Percentiles rank a stretch among this genome's conserved stretches.
These are phyloP conservation scores for Neospermospora avenae DNA, from an alignment of 2,329 filamentous ascomycete species.

Conservation along the genomic window DNA sequence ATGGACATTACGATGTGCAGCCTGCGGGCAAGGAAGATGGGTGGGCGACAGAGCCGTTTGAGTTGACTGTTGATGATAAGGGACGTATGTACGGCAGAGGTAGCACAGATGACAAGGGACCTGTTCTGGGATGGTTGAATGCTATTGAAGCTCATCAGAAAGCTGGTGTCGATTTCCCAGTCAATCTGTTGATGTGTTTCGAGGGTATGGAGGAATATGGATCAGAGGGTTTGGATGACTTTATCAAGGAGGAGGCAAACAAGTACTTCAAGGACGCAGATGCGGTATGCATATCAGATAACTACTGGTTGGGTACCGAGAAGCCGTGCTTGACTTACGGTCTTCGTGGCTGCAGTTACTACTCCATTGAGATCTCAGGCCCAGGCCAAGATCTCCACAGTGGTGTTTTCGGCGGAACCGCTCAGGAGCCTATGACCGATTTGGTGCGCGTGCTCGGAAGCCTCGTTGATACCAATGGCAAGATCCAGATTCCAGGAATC, in stretches of 20 bases:
- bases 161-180: constrained; percentile 88
- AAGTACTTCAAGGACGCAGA: constrained; percentile 95
- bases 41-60: constrained; percentile 94
- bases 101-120: constrained; percentile 96
- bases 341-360: constrained; percentile 97
- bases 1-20: constrained; percentile 98
- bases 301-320: constrained; percentile 99
- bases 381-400: constrained; percentile 93
- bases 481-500: constrained; percentile 91
- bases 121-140: constrained; percentile 95
- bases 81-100: constrained; percentile 95
- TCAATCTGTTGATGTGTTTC: constrained; percentile 98
- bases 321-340: constrained; percentile 98
- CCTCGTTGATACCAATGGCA: constrained; percentile 85
- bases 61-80: constrained; percentile 81
- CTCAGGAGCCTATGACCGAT: constrained; percentile 98
- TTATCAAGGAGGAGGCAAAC: constrained; percentile 87
- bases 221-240: constrained; percentile 91
- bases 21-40: constrained; percentile 90
- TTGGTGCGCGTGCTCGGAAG: constrained; percentile 76
- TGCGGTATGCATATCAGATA: constrained; percentile 97
- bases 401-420: constrained; percentile 93
- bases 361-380: constrained; percentile 84
- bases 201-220: constrained; percentile 99
- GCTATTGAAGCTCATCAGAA: constrained; percentile 97